Evolutionary conservation across 129 eudicot genomes (phyloP).

Genomic region (Flaveria robusta): DNA sequence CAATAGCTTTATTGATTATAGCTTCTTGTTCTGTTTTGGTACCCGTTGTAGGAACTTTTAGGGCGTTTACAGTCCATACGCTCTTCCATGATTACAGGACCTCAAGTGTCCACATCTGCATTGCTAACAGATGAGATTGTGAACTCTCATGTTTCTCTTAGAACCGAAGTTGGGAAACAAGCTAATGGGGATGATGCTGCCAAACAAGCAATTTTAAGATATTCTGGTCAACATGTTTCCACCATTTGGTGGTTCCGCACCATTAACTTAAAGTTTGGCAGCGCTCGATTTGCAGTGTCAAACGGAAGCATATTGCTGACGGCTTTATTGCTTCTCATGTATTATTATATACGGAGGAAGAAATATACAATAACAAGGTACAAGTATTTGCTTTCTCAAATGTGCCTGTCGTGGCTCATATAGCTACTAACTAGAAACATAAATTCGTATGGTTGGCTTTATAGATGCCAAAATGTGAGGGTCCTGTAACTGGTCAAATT

Average conservation of each 20-base stretch:
- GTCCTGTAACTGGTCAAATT: too few relatives aligned
- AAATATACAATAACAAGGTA: conserved; percentile 62
- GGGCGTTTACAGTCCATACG: conserved; percentile 60
- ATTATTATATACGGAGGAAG: conserved; percentile 63
- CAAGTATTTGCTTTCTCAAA: conserved; percentile 10
- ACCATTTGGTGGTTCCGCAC: conserved; percentile 63
- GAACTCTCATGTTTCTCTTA: conserved; percentile 29
- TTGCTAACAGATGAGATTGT: conserved; percentile 34
- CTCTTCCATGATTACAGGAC: conserved; percentile 47
- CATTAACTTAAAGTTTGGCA: conserved; percentile 54
- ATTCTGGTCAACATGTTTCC: conserved; percentile 48
- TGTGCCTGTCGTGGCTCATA: too few relatives aligned
- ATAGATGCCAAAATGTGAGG: too few relatives aligned
- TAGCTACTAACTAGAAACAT: too few relatives aligned
- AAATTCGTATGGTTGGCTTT: too few relatives aligned
- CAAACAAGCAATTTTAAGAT: conserved; percentile 62
- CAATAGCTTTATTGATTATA: neutral
- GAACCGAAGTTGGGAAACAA: conserved; percentile 35
- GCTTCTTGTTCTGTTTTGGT: neutral
- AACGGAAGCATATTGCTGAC: conserved; percentile 65
- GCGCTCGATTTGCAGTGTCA: conserved; percentile 48
- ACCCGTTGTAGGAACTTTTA: conserved; percentile 52
- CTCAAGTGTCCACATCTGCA: conserved; percentile 44
- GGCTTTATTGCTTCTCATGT: conserved; percentile 46
- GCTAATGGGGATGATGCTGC: conserved; percentile 27